Base-by-base conservation (phyloP, 2,329 filamentous ascomycete genomes). In the Paracorniculantispora psalliotae region DNA sequence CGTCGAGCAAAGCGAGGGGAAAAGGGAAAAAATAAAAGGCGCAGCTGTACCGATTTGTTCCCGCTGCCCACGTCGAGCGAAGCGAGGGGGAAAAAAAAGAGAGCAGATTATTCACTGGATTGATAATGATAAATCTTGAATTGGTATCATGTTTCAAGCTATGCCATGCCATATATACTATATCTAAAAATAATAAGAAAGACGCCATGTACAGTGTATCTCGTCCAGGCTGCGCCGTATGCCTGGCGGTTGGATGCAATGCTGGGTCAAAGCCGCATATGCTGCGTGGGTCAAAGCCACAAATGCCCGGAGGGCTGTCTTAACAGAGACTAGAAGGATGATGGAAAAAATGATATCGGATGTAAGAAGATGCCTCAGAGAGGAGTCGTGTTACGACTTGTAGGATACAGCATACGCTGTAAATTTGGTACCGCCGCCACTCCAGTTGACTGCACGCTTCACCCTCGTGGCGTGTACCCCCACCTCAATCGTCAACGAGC, bases 381-480 rank as follows among this genome's bases (percentile, higher is more conserved):
- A n/a, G 23, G n/a, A 23, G 15, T 25, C 21, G 19, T 26, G 9
- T 33, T 17, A 57, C 13, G 46, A 43, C 55, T 50, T 49, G 46
- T 57, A 57, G n/a, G 55, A 57, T 7, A 57, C 55, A 10, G 41
- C 23, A 15, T 49, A 58, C 15, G 47, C 56, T 10, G 56, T 44
- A 30, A 58, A 58, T 2, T 37, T 35, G 19, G 37, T 51, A 12
- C 37, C 56, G 9, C 21, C 39, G 9, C 37, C 21, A 26, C 47
- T 19, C 56, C 56, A 58, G 26, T 46, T 28, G 9, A 52, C 19
- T 3, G 30, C 47, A 4, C 56, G 47, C 28, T 44, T 52, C 2
- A 19, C 33, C 4, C 23, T 43, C 10, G 8, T 51, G 13, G 19
- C 15, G 5, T 15, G 37, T 7, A 13, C 15, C 35, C 23, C 41